phyloP scores from a whole-genome alignment of 192 early-diverging fungal genomes.

The Geranomyces michiganensis region DNA sequence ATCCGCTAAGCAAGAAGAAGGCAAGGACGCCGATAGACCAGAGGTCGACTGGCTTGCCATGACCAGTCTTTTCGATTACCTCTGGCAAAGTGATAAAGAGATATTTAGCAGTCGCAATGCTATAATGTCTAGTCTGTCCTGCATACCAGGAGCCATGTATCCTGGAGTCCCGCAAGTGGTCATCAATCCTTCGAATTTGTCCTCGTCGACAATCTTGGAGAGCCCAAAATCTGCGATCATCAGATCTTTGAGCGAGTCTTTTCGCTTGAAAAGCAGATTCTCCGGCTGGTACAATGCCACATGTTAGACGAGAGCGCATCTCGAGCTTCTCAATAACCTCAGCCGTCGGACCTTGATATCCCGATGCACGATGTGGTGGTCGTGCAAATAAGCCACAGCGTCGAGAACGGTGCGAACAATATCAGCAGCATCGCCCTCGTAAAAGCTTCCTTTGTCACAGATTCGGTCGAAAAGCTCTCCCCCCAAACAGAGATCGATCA shows the following conservation, averaged over 20 bases:
- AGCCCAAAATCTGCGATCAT: constrained; percentile 87
- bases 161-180: constrained; percentile 73
- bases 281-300: constrained; percentile 79
- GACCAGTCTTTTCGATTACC: constrained; percentile 77
- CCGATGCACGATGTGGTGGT: constrained; percentile 81
- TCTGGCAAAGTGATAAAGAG: constrained; percentile 48
- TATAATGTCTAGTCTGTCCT: background rate
- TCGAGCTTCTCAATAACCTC: background rate
- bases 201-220: constrained; percentile 45
- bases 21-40: constrained; percentile 94
- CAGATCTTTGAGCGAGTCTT: constrained; percentile 65
- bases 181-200: constrained; percentile 51
- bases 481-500: constrained; percentile 66
- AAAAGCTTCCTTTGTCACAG: constrained; percentile 75
- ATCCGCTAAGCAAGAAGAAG: constrained; percentile 75
- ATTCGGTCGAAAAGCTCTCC: constrained; percentile 90
- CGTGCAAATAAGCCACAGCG: constrained; percentile 84
- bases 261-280: constrained; percentile 79
- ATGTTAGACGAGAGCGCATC: background rate
- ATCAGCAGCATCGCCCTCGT: constrained; percentile 77
- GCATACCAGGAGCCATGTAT: constrained; percentile 51
- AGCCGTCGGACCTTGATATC: constrained; percentile 39
- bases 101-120: background rate
- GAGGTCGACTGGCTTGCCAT: constrained; percentile 91
- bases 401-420: constrained; percentile 74